These are phyloP conservation scores for Somion occarium DNA, from an alignment of 1,284 basidiomycete species.

Conservation along the genomic window DNA sequence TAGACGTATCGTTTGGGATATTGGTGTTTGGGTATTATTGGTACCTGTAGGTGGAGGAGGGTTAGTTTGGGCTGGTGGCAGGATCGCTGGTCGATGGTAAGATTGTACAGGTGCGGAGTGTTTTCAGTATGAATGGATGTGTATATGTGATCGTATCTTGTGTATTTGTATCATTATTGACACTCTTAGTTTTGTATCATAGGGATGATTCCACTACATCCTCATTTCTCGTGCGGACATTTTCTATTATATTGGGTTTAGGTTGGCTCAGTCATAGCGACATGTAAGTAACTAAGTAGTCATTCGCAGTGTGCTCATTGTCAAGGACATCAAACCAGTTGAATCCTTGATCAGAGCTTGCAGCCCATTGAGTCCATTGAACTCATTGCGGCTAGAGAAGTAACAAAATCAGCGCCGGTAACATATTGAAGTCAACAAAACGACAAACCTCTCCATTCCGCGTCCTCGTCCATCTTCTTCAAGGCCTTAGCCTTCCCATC, in stretches of 20 bases:
- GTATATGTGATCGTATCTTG: not conserved
- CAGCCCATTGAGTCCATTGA: not conserved
- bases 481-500: not conserved
- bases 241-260: not conserved
- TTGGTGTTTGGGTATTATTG: slow-evolving; percentile 62
- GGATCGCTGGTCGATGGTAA: slow-evolving; percentile 37
- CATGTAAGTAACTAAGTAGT: not conserved
- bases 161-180: too few species aligned
- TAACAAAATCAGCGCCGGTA: not conserved
- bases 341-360: not conserved
- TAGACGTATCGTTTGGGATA: slow-evolving; percentile 65
- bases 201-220: not conserved
- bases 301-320: not conserved
- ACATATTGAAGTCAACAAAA: not conserved
- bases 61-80: slow-evolving; percentile 49
- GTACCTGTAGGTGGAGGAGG: slow-evolving; percentile 48
- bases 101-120: not conserved
- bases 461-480: not conserved
- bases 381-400: not conserved
- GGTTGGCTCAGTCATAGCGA: not conserved
- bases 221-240: not conserved
- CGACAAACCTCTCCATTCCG: not conserved
- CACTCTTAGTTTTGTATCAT: not conserved
- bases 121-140: not conserved
- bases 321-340: not conserved